Evolutionary conservation across 768 basidiomycete genomes (phyloP).

Genomic region (Rhodotorula babjevae): DNA sequence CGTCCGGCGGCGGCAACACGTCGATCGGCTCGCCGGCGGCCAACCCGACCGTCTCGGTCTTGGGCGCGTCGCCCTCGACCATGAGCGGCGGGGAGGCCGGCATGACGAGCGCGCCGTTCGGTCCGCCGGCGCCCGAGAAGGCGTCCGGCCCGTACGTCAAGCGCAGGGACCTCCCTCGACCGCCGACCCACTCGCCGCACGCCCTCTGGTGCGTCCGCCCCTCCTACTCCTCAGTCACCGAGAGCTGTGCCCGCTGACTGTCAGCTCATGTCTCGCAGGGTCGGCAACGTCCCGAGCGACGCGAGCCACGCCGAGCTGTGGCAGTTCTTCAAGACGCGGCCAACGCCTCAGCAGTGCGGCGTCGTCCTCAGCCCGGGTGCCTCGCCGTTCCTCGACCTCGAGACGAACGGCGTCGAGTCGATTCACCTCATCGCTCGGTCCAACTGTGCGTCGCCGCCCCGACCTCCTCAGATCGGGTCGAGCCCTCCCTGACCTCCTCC

Average conservation of each 20-base stretch:
- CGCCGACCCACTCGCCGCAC: constrained; percentile 39
- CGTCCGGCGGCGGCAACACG: not conserved
- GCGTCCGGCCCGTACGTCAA: not conserved
- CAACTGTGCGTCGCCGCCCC: constrained; percentile 52
- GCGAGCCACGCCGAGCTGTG: constrained; percentile 78
- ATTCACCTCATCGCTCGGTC: constrained; percentile 94
- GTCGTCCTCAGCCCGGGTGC: constrained; percentile 33
- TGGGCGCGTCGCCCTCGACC: not conserved
- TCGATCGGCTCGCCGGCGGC: not conserved
- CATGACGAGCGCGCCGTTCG: not conserved
- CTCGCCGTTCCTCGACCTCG: constrained; percentile 42
- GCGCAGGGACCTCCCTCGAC: constrained; percentile 36
- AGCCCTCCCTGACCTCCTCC: not conserved
- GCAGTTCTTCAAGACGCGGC: constrained; percentile 64
- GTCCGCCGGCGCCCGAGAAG: not conserved
- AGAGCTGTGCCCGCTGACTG: not conserved
- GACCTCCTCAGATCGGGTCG: not conserved
- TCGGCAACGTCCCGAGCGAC: constrained; percentile 81
- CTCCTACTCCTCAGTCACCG: not conserved
- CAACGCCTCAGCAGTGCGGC: constrained; percentile 32
- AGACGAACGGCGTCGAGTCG: constrained; percentile 60
- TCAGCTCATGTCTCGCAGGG: constrained; percentile 60
- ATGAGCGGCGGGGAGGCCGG: not conserved
- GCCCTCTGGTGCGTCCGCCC: constrained; percentile 32
- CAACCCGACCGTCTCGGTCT: not conserved